Conservation (phyloP, 2,329 filamentous ascomycete species). For the Penicillium vulpinum region DNA sequence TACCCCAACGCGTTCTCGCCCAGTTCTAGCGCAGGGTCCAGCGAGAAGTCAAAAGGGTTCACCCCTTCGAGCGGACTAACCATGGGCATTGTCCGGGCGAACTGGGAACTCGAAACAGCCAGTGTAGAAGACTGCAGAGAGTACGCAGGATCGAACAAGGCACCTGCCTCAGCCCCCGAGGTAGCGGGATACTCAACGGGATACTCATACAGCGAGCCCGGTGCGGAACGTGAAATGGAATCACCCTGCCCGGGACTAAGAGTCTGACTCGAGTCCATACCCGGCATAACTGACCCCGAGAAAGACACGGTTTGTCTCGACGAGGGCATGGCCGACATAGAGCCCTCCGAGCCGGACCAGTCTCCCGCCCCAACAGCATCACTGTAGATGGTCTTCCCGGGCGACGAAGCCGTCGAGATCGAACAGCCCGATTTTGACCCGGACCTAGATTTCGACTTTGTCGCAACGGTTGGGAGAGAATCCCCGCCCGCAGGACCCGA, state of each 20-base stretch:
- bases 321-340: too few species aligned
- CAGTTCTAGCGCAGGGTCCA: slow-evolving; percentile 19
- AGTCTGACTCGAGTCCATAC: neutral
- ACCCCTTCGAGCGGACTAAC: slow-evolving; percentile 20
- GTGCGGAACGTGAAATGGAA: slow-evolving; percentile 11
- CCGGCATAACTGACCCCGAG: neutral
- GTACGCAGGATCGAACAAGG: slow-evolving; percentile 22
- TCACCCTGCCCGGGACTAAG: neutral
- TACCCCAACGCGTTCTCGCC: slow-evolving; percentile 12
- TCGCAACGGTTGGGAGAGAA: neutral
- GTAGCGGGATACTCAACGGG: slow-evolving; percentile 12
- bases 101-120: slow-evolving; percentile 2
- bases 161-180: neutral
- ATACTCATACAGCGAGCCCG: slow-evolving; percentile 10
- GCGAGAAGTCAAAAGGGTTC: slow-evolving; percentile 24
- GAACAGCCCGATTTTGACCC: slow-evolving; percentile 15
- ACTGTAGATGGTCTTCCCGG: neutral
- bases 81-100: slow-evolving; percentile 13
- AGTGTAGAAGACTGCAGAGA: slow-evolving; percentile 13
- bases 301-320: neutral
- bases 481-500: neutral
- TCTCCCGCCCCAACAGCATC: slow-evolving; percentile 10
- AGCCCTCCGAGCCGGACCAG: slow-evolving; percentile 24
- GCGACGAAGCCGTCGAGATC: neutral
- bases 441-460: slow-evolving; percentile 12